phyloP scores from a whole-genome alignment of 352 stramenopile species.

The Globisporangium solare region DNA sequence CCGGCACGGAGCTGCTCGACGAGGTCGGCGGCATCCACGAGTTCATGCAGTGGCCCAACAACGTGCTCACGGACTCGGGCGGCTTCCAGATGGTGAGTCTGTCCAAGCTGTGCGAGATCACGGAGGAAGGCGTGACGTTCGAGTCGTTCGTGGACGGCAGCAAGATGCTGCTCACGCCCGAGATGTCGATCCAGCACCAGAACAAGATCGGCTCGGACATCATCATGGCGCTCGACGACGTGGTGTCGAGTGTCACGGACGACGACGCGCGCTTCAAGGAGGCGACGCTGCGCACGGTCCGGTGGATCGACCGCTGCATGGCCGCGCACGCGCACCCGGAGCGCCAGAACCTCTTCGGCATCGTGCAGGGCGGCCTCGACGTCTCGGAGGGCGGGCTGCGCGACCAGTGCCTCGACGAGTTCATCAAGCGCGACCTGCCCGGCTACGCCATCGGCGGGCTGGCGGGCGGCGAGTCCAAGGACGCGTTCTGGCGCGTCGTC shows the following conservation, averaged over 20 bases:
- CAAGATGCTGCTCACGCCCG: constrained; percentile 92
- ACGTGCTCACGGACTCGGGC: constrained; percentile 96
- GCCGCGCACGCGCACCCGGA: constrained; percentile 79
- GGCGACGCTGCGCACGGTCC: constrained; percentile 89
- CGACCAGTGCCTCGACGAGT: constrained; percentile 90
- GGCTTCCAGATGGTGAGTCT: constrained; percentile 99
- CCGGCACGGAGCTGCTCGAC: constrained; percentile 82
- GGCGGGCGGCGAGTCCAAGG: constrained; percentile 89
- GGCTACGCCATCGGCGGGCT: constrained; percentile 96
- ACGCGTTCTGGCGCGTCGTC: constrained; percentile 96
- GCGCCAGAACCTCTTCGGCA: constrained; percentile 95
- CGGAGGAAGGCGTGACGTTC: constrained; percentile 66
- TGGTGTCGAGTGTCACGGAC: constrained; percentile 88
- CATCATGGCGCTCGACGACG: constrained; percentile 98
- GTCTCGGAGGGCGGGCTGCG: constrained; percentile 86
- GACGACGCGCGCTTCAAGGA: constrained; percentile 90
- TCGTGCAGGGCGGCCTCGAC: constrained; percentile 95
- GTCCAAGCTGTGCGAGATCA: constrained; percentile 93
- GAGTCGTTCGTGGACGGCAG: constrained; percentile 88
- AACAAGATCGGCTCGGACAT: constrained; percentile 97
- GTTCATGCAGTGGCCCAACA: constrained; percentile 94
- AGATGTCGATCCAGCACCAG: constrained; percentile 90
- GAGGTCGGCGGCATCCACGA: constrained; percentile 92
- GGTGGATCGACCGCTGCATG: constrained; percentile 96
- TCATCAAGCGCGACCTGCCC: constrained; percentile 79